phyloP scores from a whole-genome alignment of 2,329 filamentous ascomycete genomes.

The Cryphonectria carpinicola region DNA sequence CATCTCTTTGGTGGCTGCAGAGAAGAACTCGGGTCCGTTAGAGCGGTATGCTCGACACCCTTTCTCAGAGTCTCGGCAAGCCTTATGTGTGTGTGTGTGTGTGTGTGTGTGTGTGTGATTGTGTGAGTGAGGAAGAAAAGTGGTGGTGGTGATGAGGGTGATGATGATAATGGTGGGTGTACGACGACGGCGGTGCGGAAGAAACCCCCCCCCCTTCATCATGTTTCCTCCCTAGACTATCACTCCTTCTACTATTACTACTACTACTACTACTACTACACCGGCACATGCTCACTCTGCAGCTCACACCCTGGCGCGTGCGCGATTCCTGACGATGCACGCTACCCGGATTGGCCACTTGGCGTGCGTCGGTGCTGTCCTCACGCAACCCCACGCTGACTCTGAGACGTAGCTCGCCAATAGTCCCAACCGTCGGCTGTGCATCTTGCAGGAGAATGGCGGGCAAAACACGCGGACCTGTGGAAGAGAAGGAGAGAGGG shows the following conservation, averaged over 20 bases:
- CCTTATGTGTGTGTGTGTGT: neutral
- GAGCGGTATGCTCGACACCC: neutral
- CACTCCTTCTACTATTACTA: no score
- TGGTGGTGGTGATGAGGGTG: no score
- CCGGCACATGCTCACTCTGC: neutral
- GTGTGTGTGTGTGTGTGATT: neutral
- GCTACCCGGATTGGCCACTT: neutral
- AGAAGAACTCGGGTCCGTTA: neutral
- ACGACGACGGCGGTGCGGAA: no score
- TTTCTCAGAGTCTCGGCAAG: neutral
- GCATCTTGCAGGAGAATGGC: neutral
- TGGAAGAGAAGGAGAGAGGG: neutral
- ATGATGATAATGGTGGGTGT: neutral
- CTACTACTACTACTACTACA: neutral
- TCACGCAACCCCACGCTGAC: neutral
- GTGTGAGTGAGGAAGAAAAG: neutral
- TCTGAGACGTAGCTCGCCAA: slow-evolving; percentile 2
- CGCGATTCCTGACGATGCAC: neutral
- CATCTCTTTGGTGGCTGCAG: neutral
- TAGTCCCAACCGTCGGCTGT: neutral
- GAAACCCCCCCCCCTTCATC: no score
- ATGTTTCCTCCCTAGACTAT: neutral
- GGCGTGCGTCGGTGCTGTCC: neutral
- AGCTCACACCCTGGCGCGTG: neutral
- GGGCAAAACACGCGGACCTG: neutral